Base-by-base conservation (phyloP, 768 basidiomycete genomes). In the Calvatia gigantea region DNA sequence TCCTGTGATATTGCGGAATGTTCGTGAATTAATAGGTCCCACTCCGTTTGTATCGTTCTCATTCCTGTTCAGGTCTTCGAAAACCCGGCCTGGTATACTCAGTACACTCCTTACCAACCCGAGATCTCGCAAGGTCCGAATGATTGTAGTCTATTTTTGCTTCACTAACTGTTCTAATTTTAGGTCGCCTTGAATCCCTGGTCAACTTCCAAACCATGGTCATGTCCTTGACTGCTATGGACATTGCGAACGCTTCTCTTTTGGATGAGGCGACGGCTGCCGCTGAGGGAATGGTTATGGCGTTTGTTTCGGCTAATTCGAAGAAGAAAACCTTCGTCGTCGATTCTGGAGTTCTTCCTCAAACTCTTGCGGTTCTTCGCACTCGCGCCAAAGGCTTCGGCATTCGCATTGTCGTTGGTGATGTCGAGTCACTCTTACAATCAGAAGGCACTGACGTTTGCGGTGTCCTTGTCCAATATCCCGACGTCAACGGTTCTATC, bases 81-180 rank as follows among this genome's bases (percentile, higher is more conserved):
- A 72, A 98, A 96, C 66, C 96, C 94, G 25, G 92, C 89, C 3
- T 99, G 96, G 96, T 98, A 98, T 70, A 98, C 95, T 5, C 92
- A 89, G 14, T 95, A 96, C 69, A 95, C 94, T 0, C 93, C 94
- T 1, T 95, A 95, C 72, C 94, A 97, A 65, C 94, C 96, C 1
- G 96, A 99, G 78, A 89, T 98, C 69, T 86, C 96, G n/a, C 96
- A 99, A 84, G 96, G 93, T 89, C 27, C 32, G 47, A n/a, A 56
- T 32, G 14, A 64, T 23, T 42, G 49, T 50, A 27, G 6, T 14
- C 54, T 23, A 19, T 51, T 37, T 51, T 42, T 37, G 11, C 21
- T 23, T 17, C 53, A 37, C 55, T 41, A 17, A 27, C 49, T 50
- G 46, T 60, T 54, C 29, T 53, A 33, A 58, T 28, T 59, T 44